phyloP scores from a whole-genome alignment of 768 basidiomycete species.

The Boletales sp. region DNA sequence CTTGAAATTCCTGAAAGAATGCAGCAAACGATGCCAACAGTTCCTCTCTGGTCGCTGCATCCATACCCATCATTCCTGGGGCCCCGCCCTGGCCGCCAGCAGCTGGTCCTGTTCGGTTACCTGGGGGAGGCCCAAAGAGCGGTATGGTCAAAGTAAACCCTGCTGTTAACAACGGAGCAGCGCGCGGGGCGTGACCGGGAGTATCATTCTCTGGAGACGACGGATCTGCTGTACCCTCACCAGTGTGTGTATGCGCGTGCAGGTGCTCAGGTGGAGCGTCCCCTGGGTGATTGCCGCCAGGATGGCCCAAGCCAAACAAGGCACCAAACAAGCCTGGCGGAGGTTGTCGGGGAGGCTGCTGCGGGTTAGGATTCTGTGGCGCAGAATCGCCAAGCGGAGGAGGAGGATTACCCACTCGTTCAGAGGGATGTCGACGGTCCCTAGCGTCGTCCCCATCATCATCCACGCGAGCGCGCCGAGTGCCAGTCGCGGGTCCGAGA shows the following conservation, averaged over 20 bases:
- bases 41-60: slow-evolving; percentile 19
- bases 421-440: slow-evolving; percentile 62
- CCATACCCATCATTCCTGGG: slow-evolving; percentile 13
- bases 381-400: slow-evolving; percentile 16
- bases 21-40: slow-evolving; percentile 24
- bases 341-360: slow-evolving; percentile 13
- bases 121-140: slow-evolving; percentile 21
- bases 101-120: slow-evolving; percentile 5
- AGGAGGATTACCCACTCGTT: slow-evolving; percentile 40
- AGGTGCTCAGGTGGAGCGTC: slow-evolving; percentile 20
- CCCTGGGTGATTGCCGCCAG: slow-evolving; percentile 10
- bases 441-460: slow-evolving; percentile 60
- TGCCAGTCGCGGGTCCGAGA: slow-evolving; percentile 31
- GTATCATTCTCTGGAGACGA: slow-evolving; percentile 20
- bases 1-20: slow-evolving; percentile 27
- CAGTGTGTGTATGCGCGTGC: slow-evolving; percentile 15
- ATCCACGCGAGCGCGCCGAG: slow-evolving; percentile 55
- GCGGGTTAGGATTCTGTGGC: slow-evolving; percentile 22
- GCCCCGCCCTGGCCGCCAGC: slow-evolving; percentile 2
- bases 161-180: slow-evolving; percentile 22
- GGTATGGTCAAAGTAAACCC: slow-evolving; percentile 37
- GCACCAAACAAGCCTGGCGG: slow-evolving; percentile 23
- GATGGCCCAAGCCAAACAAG: slow-evolving; percentile 21
- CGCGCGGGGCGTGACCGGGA: slow-evolving; percentile 20
- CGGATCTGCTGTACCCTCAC: slow-evolving; percentile 24